Base-by-base conservation (phyloP, 352 stramenopile species). In the Pythium dissotocum region DNA sequence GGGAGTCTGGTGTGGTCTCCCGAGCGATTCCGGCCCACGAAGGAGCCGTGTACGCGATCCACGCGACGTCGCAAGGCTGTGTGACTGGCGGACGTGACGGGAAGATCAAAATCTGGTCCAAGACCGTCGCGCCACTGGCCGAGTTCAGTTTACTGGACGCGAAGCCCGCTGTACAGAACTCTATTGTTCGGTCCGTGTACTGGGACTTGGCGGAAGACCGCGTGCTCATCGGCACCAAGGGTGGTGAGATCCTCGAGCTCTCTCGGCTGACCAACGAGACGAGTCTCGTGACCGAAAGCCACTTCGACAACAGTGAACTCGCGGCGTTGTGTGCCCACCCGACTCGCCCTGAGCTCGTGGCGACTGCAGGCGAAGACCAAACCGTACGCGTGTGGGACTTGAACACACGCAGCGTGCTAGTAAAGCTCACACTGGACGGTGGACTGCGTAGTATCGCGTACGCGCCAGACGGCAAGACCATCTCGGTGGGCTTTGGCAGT, bases 161-260 rank as follows among this genome's bases (percentile, higher is more conserved):
- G 32, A 83, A 86, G 30, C 83, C 85, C 40, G 82, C 86, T 13
- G 68, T 76, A 26, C 77, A 82, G 32, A 75, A 79, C 49, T 54
- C 77, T 7, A 59, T 74, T 24, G 73, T 93, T 21, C 78, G 83
- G 14, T 87, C 80, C 1, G 66, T 94, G 30, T 82, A 63, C 63
- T 94, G 86, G 86, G 86, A 94, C 57, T 38, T 77, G 10, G 78
- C 82, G 0, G 84, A 93, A 69, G 81, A 89, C 40, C 82, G 84
- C 24, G 76, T 94, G 28, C 70, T 94, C 2, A 67, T 94, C 6
- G 83, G 82, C 30, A 91, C 82, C 0, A 89, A 85, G 69, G 75
- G 82, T 9, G 86, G 83, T 9, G 82, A 92, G 67, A 30, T 93
- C 6, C 70, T 89, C 36, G 86, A 92, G 59, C 63, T 94, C 2